Base-by-base conservation (phyloP, 768 basidiomycete genomes). In the Serendipita sp. region DNA sequence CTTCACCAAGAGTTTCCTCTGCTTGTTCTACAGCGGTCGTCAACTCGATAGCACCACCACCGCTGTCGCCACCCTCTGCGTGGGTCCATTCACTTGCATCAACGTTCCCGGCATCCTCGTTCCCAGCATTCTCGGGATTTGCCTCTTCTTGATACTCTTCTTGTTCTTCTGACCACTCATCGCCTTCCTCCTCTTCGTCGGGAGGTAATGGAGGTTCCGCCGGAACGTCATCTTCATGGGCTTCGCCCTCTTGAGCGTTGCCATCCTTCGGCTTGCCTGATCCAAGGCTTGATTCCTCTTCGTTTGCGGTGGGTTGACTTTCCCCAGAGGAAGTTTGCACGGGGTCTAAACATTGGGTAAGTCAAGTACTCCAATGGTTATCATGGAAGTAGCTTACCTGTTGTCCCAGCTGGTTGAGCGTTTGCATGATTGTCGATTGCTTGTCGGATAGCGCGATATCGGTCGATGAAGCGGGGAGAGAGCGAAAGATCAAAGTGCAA, bases 401-500 rank as follows among this genome's bases (percentile, higher is more conserved):
- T 28, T 20, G 45, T 20, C 9, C 26, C 45, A 48, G 26, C 5
- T 20, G 45, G 26, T 48, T 28, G 20, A 5, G 45, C n/a, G n/a
- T 48, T 48, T 48, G 45, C 45, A 48, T 48, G 45, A n/a, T 24
- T 24, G 11, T 61, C 60, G 17, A 61, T 41, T 20, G 34, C 60
- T 42, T 42, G 42, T 42, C 22, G n/a, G 22, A 64, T 64, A 20
- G 61, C 63, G 41, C 38, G n/a, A 45, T 64, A 64, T 16, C 63
- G 63, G 42, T 33, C 34, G 62, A 64, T 64, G 61, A 64, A 64
- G 17, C 63, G 30, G 20, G 63, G 43, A 14, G 17, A 16, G 7
- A 63, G 13, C 7, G 61, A 58, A 33, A 58, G n/a, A 30, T 64
- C 61, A 11, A 64, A 30, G 17, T 61, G 63, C 38, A 64, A 42